These are phyloP conservation scores for Acanthamoeba lenticulata DNA, from an alignment of 208 protist genomes.

Conservation along the genomic window DNA sequence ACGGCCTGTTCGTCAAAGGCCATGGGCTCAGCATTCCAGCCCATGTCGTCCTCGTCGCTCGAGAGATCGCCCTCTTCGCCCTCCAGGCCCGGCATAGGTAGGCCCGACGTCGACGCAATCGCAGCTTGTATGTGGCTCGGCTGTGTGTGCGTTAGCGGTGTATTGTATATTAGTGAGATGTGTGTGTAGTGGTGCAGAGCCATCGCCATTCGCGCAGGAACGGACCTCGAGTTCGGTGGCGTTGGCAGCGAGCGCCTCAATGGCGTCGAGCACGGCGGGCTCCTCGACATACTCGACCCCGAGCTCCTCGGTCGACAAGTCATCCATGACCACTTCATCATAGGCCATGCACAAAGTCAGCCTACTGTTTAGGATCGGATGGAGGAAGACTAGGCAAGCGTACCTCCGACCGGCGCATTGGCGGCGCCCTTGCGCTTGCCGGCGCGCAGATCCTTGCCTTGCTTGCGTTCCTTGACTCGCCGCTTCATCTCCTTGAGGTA, in stretches of 20 bases:
- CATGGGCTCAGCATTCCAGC: conserved; percentile 61
- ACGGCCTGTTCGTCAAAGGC: conserved; percentile 60
- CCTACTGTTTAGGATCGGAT: too few species aligned
- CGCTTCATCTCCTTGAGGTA: conserved; percentile 68
- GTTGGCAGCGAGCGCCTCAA: not conserved
- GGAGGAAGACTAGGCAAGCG: not conserved
- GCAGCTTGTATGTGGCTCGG: conserved; percentile 37
- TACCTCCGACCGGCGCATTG: not conserved
- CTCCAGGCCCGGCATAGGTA: not conserved
- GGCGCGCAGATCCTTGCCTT: conserved; percentile 5
- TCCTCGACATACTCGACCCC: conserved; percentile 57
- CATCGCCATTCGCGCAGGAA: too few species aligned
- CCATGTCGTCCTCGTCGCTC: conserved; percentile 42
- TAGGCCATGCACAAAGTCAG: not conserved
- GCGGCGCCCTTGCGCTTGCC: not conserved
- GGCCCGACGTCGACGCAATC: conserved; percentile 24
- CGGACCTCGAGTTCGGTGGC: not conserved
- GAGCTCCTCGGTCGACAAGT: not conserved
- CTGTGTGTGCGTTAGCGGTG: too few species aligned
- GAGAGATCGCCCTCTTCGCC: conserved; percentile 13
- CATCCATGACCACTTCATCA: not conserved
- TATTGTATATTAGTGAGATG: too few species aligned
- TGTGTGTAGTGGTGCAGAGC: too few species aligned
- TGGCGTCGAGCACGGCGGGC: conserved; percentile 42
- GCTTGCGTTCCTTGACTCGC: conserved; percentile 41